A percentile compares a stretch with the other conserved stretches of the same genome.
These are phyloP conservation scores for Fusarium avenaceum DNA, from an alignment of 2,329 filamentous ascomycete genomes.

Conservation along the genomic window DNA sequence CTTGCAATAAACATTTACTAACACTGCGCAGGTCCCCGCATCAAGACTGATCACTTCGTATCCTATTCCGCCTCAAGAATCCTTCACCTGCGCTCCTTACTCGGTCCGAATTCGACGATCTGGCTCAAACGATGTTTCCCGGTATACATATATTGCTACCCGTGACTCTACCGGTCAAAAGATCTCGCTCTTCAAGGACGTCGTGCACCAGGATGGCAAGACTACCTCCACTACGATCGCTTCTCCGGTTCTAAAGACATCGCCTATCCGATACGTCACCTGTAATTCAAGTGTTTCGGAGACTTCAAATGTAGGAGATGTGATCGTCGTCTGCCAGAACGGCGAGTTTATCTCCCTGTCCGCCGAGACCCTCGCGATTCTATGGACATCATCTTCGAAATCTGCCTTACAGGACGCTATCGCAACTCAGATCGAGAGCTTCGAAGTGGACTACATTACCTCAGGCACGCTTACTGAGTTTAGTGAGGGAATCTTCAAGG, in stretches of 20 bases:
- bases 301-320: constrained; percentile 48
- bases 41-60: constrained; percentile 75
- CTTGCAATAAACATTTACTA: constrained; percentile 5
- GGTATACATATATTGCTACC: constrained; percentile 74
- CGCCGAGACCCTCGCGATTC: constrained; percentile 61
- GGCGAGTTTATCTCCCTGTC: constrained; percentile 73
- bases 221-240: constrained; percentile 64
- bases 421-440: constrained; percentile 51
- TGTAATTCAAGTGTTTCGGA: constrained; percentile 50
- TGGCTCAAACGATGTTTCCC: constrained; percentile 62
- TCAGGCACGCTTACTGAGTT: constrained; percentile 63
- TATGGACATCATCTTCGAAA: constrained; percentile 55
- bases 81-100: constrained; percentile 72
- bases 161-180: constrained; percentile 62
- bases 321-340: constrained; percentile 71
- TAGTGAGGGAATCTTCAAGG: constrained; percentile 68
- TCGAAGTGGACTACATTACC: constrained; percentile 65
- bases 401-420: constrained; percentile 55
- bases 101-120: constrained; percentile 68
- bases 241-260: constrained; percentile 59
- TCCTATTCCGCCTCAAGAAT: constrained; percentile 74
- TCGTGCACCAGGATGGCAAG: constrained; percentile 64
- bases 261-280: constrained; percentile 55
- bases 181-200: constrained; percentile 72
- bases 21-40: constrained; percentile 65